phyloP scores from a whole-genome alignment of 306 rosid genomes.

The Castanea crenata region DNA sequence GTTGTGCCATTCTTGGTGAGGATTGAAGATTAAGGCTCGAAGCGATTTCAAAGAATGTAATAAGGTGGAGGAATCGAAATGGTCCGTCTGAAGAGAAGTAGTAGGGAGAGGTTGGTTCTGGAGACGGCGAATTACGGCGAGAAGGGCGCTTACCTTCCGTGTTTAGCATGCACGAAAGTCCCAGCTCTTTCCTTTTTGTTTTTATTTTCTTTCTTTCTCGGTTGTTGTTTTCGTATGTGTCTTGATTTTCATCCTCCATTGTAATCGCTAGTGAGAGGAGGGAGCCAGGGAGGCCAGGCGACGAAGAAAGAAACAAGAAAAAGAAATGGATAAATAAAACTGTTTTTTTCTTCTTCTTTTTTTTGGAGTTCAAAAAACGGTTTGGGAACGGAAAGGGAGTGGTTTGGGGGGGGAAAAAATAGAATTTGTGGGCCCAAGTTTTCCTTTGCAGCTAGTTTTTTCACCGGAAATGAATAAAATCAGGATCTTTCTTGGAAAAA shows the following conservation, averaged over 20 bases:
- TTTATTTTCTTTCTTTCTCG: constrained; percentile 10
- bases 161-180: constrained; percentile 84
- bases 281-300: no score
- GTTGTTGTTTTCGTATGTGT: constrained; percentile 2
- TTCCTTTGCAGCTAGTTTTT: no score
- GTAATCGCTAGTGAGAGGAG: background rate
- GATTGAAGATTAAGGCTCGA: constrained; percentile 69
- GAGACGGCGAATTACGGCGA: constrained; percentile 72
- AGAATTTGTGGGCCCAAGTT: no score
- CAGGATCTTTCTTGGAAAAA: no score
- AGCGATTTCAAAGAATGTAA: constrained; percentile 68
- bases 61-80: constrained; percentile 43
- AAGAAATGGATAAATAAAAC: no score
- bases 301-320: no score
- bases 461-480: no score
- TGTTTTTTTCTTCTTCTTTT: no score
- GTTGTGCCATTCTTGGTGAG: constrained; percentile 73
- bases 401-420: no score
- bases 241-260: constrained; percentile 23
- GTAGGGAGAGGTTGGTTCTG: constrained; percentile 34
- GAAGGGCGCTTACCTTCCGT: constrained; percentile 82
- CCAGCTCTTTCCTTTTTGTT: constrained; percentile 50
- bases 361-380: no score
- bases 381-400: no score
- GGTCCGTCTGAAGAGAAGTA: constrained; percentile 40